Percentiles rank a stretch among this genome's conserved stretches.
These are phyloP conservation scores for Talaromyces verruculosus DNA, from an alignment of 2,329 filamentous ascomycete species.

Conservation along the genomic window DNA sequence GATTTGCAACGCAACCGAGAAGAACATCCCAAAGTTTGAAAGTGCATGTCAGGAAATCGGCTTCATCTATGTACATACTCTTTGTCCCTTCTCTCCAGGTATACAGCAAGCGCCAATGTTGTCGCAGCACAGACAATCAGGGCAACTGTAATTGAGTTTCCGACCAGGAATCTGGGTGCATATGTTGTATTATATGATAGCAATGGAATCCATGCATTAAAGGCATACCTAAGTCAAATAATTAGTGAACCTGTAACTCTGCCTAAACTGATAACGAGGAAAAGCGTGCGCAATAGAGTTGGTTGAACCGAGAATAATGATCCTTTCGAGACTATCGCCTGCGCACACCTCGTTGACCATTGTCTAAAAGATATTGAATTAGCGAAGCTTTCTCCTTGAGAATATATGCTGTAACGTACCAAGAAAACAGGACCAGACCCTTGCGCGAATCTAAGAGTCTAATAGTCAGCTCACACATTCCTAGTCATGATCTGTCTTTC, in stretches of 20 bases:
- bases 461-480: neutral
- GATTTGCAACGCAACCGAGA: neutral
- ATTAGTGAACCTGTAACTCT: neutral
- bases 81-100: conserved; percentile 7
- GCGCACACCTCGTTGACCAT: conserved; percentile 19
- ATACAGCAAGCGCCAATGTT: conserved; percentile 10
- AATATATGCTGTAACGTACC: neutral
- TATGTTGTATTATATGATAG: conserved; percentile 16
- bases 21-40: neutral
- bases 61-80: neutral
- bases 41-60: neutral
- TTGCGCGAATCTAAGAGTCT: conserved; percentile 11
- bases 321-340: conserved; percentile 18
- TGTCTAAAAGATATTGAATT: neutral
- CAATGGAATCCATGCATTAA: conserved; percentile 18
- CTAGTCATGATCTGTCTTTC: neutral
- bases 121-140: conserved; percentile 15
- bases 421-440: conserved; percentile 16
- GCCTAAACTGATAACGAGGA: neutral
- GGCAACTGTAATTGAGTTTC: conserved; percentile 18
- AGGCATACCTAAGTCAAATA: conserved; percentile 8
- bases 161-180: conserved; percentile 16
- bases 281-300: conserved; percentile 12
- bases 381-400: neutral
- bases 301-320: conserved; percentile 18